Evolutionary conservation across 345 rosid genomes (phyloP).

Genomic region (Physaria fendleri): DNA sequence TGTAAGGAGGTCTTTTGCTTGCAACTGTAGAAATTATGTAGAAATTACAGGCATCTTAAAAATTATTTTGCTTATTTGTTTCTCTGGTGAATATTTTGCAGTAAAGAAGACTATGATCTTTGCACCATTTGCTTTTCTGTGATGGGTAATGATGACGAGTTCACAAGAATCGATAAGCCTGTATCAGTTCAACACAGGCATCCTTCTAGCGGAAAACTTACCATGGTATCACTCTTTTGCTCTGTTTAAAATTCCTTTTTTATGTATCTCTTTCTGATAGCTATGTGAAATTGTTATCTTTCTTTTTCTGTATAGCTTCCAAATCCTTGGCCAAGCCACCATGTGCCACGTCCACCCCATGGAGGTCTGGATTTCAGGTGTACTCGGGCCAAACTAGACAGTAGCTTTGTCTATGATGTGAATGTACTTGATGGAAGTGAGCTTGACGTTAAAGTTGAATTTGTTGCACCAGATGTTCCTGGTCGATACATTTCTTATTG

Average conservation of each 20-base stretch:
- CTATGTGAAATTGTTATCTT: conserved; percentile 6
- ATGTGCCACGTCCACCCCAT: too few relatives aligned
- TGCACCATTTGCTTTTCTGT: conserved; percentile 75
- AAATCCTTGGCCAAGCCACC: conserved; percentile 31
- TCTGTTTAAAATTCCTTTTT: not conserved
- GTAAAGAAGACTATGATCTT: conserved; percentile 80
- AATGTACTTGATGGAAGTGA: conserved; percentile 82
- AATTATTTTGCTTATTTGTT: not conserved
- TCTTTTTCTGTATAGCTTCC: conserved; percentile 10
- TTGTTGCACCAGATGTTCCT: conserved; percentile 61
- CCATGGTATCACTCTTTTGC: conserved; percentile 35
- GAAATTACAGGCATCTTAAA: not conserved
- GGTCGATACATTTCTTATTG: conserved; percentile 86
- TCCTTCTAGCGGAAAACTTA: conserved; percentile 26
- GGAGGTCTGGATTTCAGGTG: too few relatives aligned
- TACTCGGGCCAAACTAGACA: conserved; percentile 52
- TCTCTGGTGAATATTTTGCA: conserved; percentile 27
- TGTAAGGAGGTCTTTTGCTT: conserved; percentile 47
- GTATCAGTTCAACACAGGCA: conserved; percentile 24
- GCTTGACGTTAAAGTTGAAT: conserved; percentile 69
- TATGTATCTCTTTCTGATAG: not conserved
- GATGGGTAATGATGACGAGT: conserved; percentile 64
- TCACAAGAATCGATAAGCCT: conserved; percentile 66
- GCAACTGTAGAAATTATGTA: not conserved
- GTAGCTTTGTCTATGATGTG: conserved; percentile 78